Conservation (phyloP, 176 grass and related monocot genomes). For the Thinopyrum elongatum region DNA sequence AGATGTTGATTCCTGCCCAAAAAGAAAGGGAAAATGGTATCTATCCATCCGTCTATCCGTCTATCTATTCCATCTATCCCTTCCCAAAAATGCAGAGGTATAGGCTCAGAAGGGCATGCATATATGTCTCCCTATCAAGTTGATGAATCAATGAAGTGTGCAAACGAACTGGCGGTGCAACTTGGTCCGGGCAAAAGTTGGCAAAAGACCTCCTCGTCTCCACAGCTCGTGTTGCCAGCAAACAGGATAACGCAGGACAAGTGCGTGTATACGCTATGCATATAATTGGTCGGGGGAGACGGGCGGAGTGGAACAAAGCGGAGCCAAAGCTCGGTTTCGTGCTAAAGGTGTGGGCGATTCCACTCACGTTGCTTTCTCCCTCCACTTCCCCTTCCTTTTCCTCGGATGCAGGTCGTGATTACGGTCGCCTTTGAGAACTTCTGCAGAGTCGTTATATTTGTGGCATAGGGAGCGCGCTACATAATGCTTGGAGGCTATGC, state of each 20-base stretch:
- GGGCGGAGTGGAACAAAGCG: background rate
- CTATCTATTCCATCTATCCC: background rate
- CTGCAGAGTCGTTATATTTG: too few species aligned
- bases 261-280: background rate
- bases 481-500: too few species aligned
- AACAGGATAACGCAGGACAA: constrained; percentile 4
- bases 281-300: constrained; percentile 1
- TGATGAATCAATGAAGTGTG: background rate
- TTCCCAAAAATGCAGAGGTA: background rate
- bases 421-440: too few species aligned
- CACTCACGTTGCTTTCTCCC: constrained; percentile 39
- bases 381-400: background rate
- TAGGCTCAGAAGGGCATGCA: background rate
- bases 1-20: constrained; percentile 1
- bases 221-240: background rate
- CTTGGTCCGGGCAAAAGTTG: background rate
- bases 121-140: constrained; percentile 4
- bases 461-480: too few species aligned
- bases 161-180: background rate
- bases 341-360: constrained; percentile 19
- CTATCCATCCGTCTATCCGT: background rate
- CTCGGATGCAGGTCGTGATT: too few species aligned
- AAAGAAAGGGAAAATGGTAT: constrained; percentile 6
- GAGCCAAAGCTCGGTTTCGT: background rate
- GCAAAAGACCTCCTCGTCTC: background rate